Evolutionary conservation across 768 basidiomycete genomes (phyloP).

Genomic region (Tubosaeta brunneosetosa): DNA sequence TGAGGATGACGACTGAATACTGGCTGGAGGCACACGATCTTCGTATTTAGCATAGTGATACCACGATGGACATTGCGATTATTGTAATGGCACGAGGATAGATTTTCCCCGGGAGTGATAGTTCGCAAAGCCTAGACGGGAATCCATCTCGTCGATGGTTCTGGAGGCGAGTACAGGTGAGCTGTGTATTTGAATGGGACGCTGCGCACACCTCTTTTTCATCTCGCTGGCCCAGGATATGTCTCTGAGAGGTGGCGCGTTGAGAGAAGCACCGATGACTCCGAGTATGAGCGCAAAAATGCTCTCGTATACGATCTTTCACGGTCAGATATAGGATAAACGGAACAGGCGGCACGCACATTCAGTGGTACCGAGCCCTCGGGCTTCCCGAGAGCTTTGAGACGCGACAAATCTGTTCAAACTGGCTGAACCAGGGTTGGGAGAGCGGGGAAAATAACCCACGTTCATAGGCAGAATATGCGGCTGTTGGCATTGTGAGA

Average conservation of each 20-base stretch:
- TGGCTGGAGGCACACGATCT: background rate
- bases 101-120: constrained; percentile 53
- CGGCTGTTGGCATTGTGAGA: constrained; percentile 41
- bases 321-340: background rate
- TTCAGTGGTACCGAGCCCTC: constrained; percentile 62
- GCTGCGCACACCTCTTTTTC: constrained; percentile 59
- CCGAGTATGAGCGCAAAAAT: constrained; percentile 61
- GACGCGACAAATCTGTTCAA: constrained; percentile 60
- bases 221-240: constrained; percentile 91
- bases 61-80: constrained; percentile 2
- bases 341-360: constrained; percentile 35
- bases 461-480: constrained; percentile 81
- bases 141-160: constrained; percentile 73
- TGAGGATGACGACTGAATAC: constrained; percentile 28
- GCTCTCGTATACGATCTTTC: constrained; percentile 65
- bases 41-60: constrained; percentile 2
- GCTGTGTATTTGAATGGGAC: background rate
- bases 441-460: constrained; percentile 28
- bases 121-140: constrained; percentile 57
- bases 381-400: constrained; percentile 71
- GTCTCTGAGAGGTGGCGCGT: constrained; percentile 65
- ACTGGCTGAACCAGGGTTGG: constrained; percentile 9
- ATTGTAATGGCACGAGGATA: constrained; percentile 21
- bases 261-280: constrained; percentile 67
- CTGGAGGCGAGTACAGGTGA: constrained; percentile 32